Base-by-base conservation (phyloP, 176 grass and related monocot species). In the Rhynchospora pubera region DNA sequence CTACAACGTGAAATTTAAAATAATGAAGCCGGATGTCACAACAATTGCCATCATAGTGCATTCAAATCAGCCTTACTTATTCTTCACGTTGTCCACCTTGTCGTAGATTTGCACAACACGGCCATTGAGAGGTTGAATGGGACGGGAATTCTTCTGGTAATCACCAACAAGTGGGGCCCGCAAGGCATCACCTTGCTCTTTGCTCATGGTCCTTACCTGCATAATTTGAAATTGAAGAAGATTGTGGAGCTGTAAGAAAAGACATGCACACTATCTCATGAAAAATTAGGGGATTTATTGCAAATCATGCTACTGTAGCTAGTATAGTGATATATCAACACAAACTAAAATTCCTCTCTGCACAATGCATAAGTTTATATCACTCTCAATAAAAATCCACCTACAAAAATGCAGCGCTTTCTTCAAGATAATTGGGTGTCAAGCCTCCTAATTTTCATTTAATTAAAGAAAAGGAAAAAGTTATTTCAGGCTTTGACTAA, bases 101-200 rank as follows among this genome's bases (percentile, higher is more conserved):
- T 93, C 83, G 65, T 87, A 90, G 81, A 89, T 78, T 83, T 87
- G 69, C 44, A 98, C 84, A 13, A 1, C 8, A 51, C 95, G 85
- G 22, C 84, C 82, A 6, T 94, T 93, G 34, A 94, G 55, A 45
- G 92, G 71, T 78, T 98, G 95, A 32, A 21, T 0, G 0, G 95
- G 95, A 0, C 94, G 67, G 1, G 58, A 65, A 68, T 91, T 87
- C 12, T 65, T 65, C 52, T 77, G 55, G 69, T 58, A 85, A 18
- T 43, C 70, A 0, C 5, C 14, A 0, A 61, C 23, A 79, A 92
- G 39, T 15, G 85, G 90, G 73, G 88, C 68, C 30, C 0, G 81
- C 16, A 97, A 6, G 1, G 60, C 65, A 14, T 30, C 3, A 0
- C 63, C 58, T 85, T 97, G 94, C 81, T 91, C 90, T 77, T 93